A percentile compares a stretch with the other conserved stretches of the same genome.
phyloP scores from a whole-genome alignment of 306 rosid genomes.

The Castanospermum australe region DNA sequence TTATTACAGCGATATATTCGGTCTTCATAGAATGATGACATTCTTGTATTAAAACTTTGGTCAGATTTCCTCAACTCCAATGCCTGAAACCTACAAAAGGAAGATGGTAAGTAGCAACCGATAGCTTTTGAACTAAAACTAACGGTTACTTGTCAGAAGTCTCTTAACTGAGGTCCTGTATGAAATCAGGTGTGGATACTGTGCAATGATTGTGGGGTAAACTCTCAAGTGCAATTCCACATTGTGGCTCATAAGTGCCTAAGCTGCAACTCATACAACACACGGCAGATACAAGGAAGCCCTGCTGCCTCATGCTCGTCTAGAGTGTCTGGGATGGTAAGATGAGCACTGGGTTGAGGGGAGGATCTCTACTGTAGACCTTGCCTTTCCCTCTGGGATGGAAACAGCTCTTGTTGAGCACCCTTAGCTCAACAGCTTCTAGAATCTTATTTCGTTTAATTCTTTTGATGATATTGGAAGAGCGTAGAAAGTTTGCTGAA shows the following conservation, averaged over 20 bases:
- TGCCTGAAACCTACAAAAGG: conserved; percentile 52
- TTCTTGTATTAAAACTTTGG: neutral
- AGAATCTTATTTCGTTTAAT: neutral
- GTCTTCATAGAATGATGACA: conserved; percentile 27
- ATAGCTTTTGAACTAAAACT: neutral
- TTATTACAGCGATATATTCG: neutral
- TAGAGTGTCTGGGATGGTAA: conserved; percentile 40
- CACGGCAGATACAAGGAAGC: conserved; percentile 55
- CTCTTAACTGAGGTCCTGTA: neutral
- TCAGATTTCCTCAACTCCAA: conserved; percentile 69
- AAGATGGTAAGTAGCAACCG: conserved; percentile 48
- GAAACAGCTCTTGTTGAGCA: neutral
- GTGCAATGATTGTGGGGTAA: conserved; percentile 74
- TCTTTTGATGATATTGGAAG: neutral
- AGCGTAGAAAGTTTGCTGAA: conserved; percentile 6
- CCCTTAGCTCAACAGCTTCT: neutral
- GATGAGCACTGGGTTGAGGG: neutral
- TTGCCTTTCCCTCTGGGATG: neutral
- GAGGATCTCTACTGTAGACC: neutral
- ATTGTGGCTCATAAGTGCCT: conserved; percentile 63
- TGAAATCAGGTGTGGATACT: conserved; percentile 69
- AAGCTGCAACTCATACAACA: conserved; percentile 68
- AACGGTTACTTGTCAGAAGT: neutral
- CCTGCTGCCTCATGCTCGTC: conserved; percentile 43
- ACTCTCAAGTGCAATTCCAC: conserved; percentile 57